Conservation (phyloP, 192 early-diverging fungal species). For the Paraglomus brasilianum region DNA sequence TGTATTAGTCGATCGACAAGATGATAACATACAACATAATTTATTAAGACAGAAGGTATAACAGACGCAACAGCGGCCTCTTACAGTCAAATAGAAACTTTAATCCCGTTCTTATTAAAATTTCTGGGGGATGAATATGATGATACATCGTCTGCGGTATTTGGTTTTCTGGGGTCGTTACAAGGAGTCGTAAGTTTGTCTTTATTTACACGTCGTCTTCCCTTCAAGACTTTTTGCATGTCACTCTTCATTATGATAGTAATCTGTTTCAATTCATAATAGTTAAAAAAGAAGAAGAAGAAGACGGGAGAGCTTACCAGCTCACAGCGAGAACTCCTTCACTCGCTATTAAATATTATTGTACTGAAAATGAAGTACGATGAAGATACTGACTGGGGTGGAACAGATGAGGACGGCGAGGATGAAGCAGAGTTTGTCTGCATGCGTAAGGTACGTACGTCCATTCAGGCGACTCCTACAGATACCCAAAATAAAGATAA, state of each 20-base stretch:
- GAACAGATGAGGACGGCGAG: slow-evolving; percentile 71
- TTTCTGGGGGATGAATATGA: slow-evolving; percentile 81
- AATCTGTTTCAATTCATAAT: background rate
- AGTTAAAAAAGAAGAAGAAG: slow-evolving; percentile 62
- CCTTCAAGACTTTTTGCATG: background rate
- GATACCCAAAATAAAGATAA: background rate
- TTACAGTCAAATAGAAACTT: slow-evolving; percentile 65
- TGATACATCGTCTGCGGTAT: slow-evolving; percentile 75
- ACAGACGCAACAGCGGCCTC: slow-evolving; percentile 50
- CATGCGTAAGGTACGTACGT: slow-evolving; percentile 64
- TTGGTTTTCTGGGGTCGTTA: slow-evolving; percentile 72
- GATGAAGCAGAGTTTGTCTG: slow-evolving; percentile 74
- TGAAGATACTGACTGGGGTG: slow-evolving; percentile 75
- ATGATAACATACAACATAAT: background rate
- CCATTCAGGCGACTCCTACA: too few relatives aligned
- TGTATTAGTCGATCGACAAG: background rate
- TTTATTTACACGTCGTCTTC: background rate
- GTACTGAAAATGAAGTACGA: slow-evolving; percentile 90
- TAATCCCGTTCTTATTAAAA: slow-evolving; percentile 76
- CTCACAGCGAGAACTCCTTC: slow-evolving; percentile 50
- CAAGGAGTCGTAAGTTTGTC: slow-evolving; percentile 64
- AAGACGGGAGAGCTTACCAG: slow-evolving; percentile 41
- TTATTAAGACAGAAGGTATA: slow-evolving; percentile 32
- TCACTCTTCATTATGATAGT: slow-evolving; percentile 9
- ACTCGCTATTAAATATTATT: slow-evolving; percentile 61